Evolutionary conservation across 768 basidiomycete genomes (phyloP).

Genomic region (Naganishia randhawae): DNA sequence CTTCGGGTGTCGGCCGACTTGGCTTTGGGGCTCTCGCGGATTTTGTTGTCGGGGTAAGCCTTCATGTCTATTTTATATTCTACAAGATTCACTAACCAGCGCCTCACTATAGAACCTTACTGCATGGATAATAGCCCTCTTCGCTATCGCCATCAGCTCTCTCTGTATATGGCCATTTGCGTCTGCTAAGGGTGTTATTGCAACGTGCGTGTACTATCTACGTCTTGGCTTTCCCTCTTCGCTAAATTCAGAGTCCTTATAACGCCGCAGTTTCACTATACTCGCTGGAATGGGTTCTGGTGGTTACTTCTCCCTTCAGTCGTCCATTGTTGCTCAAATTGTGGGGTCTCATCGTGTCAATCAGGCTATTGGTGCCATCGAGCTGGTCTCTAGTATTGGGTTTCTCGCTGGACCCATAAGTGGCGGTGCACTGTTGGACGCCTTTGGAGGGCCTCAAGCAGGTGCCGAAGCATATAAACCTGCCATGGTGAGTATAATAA

Average conservation of each 20-base stretch:
- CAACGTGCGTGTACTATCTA: not conserved
- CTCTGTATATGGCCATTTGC: slow-evolving; percentile 24
- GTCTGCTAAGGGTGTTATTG: not conserved
- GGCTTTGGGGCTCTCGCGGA: slow-evolving; percentile 22
- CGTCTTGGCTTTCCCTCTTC: not conserved
- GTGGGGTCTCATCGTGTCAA: slow-evolving; percentile 30
- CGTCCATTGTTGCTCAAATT: slow-evolving; percentile 30
- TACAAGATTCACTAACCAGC: not conserved
- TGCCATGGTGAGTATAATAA: slow-evolving; percentile 29
- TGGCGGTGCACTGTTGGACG: slow-evolving; percentile 33
- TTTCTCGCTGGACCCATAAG: slow-evolving; percentile 33
- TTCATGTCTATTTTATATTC: not conserved
- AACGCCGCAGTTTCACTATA: slow-evolving; percentile 5
- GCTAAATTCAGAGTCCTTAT: not conserved
- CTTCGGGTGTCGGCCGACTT: slow-evolving; percentile 22
- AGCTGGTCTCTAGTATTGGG: slow-evolving; percentile 29
- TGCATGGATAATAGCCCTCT: slow-evolving; percentile 15
- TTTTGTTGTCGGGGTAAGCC: slow-evolving; percentile 19
- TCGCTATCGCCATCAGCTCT: slow-evolving; percentile 14
- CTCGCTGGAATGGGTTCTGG: slow-evolving; percentile 32
- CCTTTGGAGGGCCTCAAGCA: slow-evolving; percentile 29
- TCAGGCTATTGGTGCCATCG: slow-evolving; percentile 27
- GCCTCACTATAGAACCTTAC: slow-evolving; percentile 6
- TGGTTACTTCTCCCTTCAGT: slow-evolving; percentile 34
- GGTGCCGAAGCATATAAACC: slow-evolving; percentile 31